Evolutionary conservation across 139 green algal genomes (phyloP).

Genomic region (Tetradesmus lagerheimii): DNA sequence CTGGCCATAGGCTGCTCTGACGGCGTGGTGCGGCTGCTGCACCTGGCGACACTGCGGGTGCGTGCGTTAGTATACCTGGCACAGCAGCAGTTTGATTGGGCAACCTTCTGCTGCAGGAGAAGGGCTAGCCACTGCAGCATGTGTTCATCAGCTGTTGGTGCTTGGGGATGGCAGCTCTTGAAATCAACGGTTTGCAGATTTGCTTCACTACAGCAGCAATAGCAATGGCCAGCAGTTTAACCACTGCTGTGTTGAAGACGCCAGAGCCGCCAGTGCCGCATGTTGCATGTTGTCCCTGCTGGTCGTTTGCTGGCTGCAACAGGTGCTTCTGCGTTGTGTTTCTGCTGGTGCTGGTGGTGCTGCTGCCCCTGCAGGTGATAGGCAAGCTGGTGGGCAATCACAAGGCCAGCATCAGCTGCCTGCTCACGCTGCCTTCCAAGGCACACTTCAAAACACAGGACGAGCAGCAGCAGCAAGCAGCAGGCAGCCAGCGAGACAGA

Average conservation of each 20-base stretch:
- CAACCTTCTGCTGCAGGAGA: no score
- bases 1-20: conserved; percentile 68
- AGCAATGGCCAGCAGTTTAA: not conserved
- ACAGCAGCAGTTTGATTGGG: no score
- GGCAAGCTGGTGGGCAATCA: conserved; percentile 50
- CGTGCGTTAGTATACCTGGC: no score
- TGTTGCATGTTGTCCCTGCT: not conserved
- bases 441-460: conserved; percentile 12
- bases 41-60: conserved; percentile 56
- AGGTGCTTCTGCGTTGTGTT: no score
- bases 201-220: not conserved
- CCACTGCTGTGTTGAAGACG: not conserved
- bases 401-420: conserved; percentile 53
- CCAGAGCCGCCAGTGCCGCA: not conserved
- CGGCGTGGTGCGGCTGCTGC: conserved; percentile 62
- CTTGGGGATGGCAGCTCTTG: not conserved
- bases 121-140: not conserved
- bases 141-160: not conserved
- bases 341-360: not conserved
- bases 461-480: conserved; percentile 11
- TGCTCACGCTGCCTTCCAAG: conserved; percentile 45
- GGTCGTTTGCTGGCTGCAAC: no score
- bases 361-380: conserved; percentile 45
- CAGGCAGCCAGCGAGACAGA: not conserved
- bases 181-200: not conserved